Evolutionary conservation across 1,284 basidiomycete species (phyloP).

Genomic region (Apiotrichum veenhuisii): DNA sequence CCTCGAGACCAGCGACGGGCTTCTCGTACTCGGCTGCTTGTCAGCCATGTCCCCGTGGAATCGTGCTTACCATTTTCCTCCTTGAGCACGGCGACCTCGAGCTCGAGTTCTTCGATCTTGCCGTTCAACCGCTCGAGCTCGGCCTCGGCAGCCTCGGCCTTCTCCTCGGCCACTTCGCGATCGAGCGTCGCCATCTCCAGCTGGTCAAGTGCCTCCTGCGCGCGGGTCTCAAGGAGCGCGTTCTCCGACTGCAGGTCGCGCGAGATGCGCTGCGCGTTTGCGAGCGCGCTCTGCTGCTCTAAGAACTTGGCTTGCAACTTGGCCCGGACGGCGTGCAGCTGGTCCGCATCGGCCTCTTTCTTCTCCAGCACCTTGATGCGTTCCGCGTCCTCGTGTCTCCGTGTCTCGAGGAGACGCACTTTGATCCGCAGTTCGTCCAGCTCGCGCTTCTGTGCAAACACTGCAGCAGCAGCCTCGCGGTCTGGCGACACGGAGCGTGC

Average conservation of each 20-base stretch:
- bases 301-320: constrained; percentile 85
- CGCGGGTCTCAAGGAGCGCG: constrained; percentile 59
- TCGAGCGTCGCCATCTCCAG: constrained; percentile 93
- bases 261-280: constrained; percentile 62
- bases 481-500: constrained; percentile 10
- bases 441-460: constrained; percentile 42
- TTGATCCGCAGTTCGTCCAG: constrained; percentile 78
- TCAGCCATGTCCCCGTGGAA: not conserved
- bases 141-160: constrained; percentile 71
- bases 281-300: constrained; percentile 71
- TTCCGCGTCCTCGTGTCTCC: constrained; percentile 79
- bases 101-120: constrained; percentile 70
- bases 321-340: constrained; percentile 76
- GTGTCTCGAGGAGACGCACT: constrained; percentile 76
- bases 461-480: constrained; percentile 18
- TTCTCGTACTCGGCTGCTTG: constrained; percentile 46
- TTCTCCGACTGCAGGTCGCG: constrained; percentile 64
- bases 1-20: constrained; percentile 52
- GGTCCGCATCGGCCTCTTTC: constrained; percentile 74
- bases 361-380: constrained; percentile 80
- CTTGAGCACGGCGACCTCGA: constrained; percentile 76
- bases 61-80: constrained; percentile 52
- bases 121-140: constrained; percentile 77
- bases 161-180: constrained; percentile 95
- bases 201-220: constrained; percentile 75